Evolutionary conservation across 1,139 yeast genomes (phyloP), one percentile per base, ranked within the genome.

Genomic region (Hemisphaericaspora lyxosophila): DNA sequence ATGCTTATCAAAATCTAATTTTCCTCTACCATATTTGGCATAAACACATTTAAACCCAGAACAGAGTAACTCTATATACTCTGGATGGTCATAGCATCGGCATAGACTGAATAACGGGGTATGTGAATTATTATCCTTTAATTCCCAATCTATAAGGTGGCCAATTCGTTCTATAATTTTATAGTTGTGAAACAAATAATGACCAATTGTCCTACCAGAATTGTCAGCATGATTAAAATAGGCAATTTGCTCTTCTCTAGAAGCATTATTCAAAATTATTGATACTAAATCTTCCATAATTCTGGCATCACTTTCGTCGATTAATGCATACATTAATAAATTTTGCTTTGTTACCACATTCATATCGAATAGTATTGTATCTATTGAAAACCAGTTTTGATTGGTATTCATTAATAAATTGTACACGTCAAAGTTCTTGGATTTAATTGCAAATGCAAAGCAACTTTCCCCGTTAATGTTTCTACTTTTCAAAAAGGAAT

Each of bases 51-150:
- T 47, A 40, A 85, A 73, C 0, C 81, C 78, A 3, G 54, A 56
- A 11, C 53, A 45, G 3, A 87, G 59, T 50, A 89, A 58, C 2
- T 55, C 57, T 1, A 66, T 57, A 54, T 90, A 90, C 19, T 78
- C 60, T 0, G 76, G 63, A 49, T 86, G 92, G 54, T 90, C 97
- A 59, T 90, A 90, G 46, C 92, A 81, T 35, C 96, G 67, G 48
- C 88, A 80, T 4, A 87, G 59, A 5, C 87, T 75, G 57, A 85
- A 81, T 11, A 90, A 62, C 0, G 97, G 96, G 0, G 97, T 87
- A 47, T 86, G 88, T 0, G 82, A 80, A 44, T 76, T 79, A 14
- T 51, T 46, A 52, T 92, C 97, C 37, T 73, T 73, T n/a, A 62
- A 54, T 23, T 68, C 74, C 97, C 97, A 92, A 50, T 84, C 70